phyloP scores from a whole-genome alignment of 345 rosid species.

The Camelina sativa region DNA sequence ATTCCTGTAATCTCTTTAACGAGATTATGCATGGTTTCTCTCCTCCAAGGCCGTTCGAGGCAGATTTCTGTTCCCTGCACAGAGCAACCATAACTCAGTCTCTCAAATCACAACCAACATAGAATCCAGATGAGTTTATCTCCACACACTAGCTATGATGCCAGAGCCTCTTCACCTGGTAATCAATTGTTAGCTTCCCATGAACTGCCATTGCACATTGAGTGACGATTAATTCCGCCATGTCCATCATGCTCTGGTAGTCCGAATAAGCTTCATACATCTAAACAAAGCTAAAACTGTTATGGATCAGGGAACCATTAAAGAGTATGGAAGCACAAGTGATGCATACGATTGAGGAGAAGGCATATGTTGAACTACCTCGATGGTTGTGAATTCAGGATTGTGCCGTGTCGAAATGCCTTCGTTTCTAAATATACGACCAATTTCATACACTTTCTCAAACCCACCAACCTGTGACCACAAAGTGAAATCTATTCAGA shows the following conservation, averaged over 20 bases:
- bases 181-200: constrained; percentile 75
- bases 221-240: constrained; percentile 88
- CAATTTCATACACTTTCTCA: constrained; percentile 95
- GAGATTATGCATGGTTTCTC: constrained; percentile 96
- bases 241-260: constrained; percentile 89
- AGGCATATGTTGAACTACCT: constrained; percentile 57
- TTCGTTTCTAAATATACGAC: constrained; percentile 95
- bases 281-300: constrained; percentile 49
- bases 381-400: constrained; percentile 98
- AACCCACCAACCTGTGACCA: constrained; percentile 92
- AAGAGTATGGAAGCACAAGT: constrained; percentile 28
- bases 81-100: constrained; percentile 34
- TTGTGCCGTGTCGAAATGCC: constrained; percentile 97
- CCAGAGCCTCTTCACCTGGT: constrained; percentile 61
- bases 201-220: constrained; percentile 78
- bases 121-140: background rate
- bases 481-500: constrained; percentile 23
- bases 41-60: constrained; percentile 90
- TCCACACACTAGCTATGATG: constrained; percentile 11
- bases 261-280: constrained; percentile 97
- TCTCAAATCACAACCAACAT: constrained; percentile 20
- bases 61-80: constrained; percentile 78
- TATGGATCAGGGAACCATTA: constrained; percentile 21
- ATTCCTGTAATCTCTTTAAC: constrained; percentile 79
- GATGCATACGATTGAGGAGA: constrained; percentile 8